Evolutionary conservation across 2,329 filamentous ascomycete species (phyloP), one percentile per base, ranked within the genome.

Genomic region (Berkeleyomyces rouxiae): DNA sequence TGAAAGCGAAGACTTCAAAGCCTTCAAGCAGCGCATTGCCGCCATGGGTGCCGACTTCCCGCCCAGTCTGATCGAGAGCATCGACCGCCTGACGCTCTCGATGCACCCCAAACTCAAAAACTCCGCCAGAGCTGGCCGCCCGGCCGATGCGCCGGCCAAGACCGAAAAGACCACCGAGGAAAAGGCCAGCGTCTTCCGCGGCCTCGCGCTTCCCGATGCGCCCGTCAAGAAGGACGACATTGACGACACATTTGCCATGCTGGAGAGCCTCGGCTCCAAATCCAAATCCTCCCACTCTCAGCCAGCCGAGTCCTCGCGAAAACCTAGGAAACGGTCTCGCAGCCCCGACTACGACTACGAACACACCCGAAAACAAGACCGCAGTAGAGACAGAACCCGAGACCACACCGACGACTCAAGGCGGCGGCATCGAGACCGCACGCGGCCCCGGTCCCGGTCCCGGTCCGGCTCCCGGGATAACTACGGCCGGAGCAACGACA

Each of bases 101-200:
- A 86, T 99, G 82, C 93, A 99, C 69, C 93, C 95, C 0, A 88
- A 88, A 68, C 87, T 92, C 74, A 95, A 90, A 78, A 82, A 68
- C 72, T 67, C 47, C 11, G 39, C 11, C 6, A 40, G 57, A 37
- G 3, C 57, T 9, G 55, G 58, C n/a, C 43, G 47, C 10, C 33
- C 23, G 13, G 37, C 59, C 13, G 53, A 55, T 49, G 61, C 57
- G 23, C 51, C 58, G 13, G 47, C 53, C 36, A 64, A 62, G 49
- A 55, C 43, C 13, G 51, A 61, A 57, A 63, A 58, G 23, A 64
- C 59, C 60, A 69, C 70, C 69, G 83, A 87, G 66, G 85, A 87
- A 71, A 95, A 93, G 74, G 84, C 86, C 63, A 84, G 87, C 62
- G 82, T 95, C n/a, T 99, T 99, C 73, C 90, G 86, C 68, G 95